Base-by-base conservation (phyloP, 345 rosid genomes). In the Crucihimalaya himalaica region DNA sequence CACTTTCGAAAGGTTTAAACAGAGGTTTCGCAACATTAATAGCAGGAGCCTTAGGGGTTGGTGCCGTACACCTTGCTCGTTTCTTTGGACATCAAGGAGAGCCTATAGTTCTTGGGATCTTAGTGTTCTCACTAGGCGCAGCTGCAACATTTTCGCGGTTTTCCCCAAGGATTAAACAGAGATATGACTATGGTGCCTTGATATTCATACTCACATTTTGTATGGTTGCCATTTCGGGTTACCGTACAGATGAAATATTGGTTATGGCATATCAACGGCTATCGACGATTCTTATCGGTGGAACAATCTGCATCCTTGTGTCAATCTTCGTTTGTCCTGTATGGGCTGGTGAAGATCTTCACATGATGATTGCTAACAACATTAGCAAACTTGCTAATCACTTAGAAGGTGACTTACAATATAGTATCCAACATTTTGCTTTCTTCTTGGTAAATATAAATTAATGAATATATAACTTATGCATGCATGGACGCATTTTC, bases 311-410 rank as follows among this genome's bases (percentile, higher is more conserved):
- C 71, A 76, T 86, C 34, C 21, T 84, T 52, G 70, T 88, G 16
- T 81, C 85, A 29, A 76, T 88, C 20, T 81, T 81, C 32, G 39
- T 93, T 29, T 88, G 72, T 55, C 96, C 93, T 1, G 85, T 85
- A 0, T 90, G 93, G 96, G 89, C 89, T 46, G 93, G 96, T 11
- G 84, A 85, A 81, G 93, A 88, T 76, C 88, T 90, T 78, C 88
- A 86, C 71, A 76, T 78, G 32, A 71, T 83, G 62, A 35, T 88
- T 50, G 83, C 75, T 53, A 54, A 73, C 28, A 86, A 86, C 73
- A 63, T 90, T 16, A 84, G 70, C 23, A 90, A 85, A 74, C 86
- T 90, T n/a, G 91, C 82, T 14, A 69, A 51, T 37, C 84, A 70
- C 78, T 61, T 90, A 29, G 84, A 85, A 85, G 96, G 96, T 93